These are phyloP conservation scores for Hypoxylon lienhwacheense DNA, from an alignment of 495 filamentous ascomycete species.

Conservation along the genomic window DNA sequence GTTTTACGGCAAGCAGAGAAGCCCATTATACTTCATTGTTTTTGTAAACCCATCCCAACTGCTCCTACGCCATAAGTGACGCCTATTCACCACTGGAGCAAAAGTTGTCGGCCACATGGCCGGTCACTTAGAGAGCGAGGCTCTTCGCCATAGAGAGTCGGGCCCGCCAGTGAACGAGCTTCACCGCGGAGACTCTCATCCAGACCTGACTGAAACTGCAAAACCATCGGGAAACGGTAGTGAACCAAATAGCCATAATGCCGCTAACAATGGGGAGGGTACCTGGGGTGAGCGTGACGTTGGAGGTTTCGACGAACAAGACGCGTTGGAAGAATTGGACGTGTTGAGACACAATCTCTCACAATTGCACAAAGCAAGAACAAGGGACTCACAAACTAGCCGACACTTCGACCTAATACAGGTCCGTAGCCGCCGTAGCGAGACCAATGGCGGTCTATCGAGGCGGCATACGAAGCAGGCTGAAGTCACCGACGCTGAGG, in stretches of 20 bases:
- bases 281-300: constrained; percentile 76
- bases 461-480: constrained; percentile 20
- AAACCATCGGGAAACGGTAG: not conserved
- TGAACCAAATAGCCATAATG: not conserved
- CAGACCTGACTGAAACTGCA: constrained; percentile 6
- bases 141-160: constrained; percentile 23
- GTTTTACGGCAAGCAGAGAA: too few relatives aligned
- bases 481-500: constrained; percentile 48
- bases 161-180: constrained; percentile 29
- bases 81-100: not conserved
- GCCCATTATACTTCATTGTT: too few relatives aligned
- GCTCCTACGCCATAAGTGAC: not conserved
- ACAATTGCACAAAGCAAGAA: constrained; percentile 58
- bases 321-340: constrained; percentile 73
- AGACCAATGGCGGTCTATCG: constrained; percentile 9
- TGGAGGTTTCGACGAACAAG: constrained; percentile 62
- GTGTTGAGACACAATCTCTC: constrained; percentile 67
- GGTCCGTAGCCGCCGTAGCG: constrained; percentile 12
- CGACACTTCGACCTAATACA: constrained; percentile 16
- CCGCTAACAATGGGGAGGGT: constrained; percentile 45
- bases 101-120: constrained; percentile 28
- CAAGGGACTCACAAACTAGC: constrained; percentile 42
- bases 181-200: constrained; percentile 25
- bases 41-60: too few relatives aligned
- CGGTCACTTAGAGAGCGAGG: constrained; percentile 20